Percentiles rank a stretch among this genome's conserved stretches.
Evolutionary conservation across 148 eudicot genomes (phyloP).

Genomic region (Chenopodium album): DNA sequence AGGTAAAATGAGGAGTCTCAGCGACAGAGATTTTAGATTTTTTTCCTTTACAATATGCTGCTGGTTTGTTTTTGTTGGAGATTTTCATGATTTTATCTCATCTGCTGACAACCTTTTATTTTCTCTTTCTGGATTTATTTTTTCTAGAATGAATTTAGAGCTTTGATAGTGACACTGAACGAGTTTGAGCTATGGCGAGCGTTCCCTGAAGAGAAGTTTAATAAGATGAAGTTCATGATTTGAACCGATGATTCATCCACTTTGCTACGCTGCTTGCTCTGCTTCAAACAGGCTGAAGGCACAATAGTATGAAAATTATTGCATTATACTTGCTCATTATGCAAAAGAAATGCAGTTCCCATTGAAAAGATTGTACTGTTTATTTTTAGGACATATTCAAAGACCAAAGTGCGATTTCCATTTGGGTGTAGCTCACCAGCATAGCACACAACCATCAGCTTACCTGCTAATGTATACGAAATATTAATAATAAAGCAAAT

Average conservation of each 20-base stretch:
- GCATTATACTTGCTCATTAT: background rate
- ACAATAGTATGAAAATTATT: background rate
- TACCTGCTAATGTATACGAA: too few species aligned
- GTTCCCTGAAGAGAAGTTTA: background rate
- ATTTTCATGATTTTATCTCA: background rate
- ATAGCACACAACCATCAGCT: background rate
- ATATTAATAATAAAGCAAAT: background rate
- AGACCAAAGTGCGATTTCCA: background rate
- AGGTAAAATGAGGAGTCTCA: background rate
- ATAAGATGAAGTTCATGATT: background rate
- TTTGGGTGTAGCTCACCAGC: background rate
- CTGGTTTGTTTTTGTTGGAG: background rate
- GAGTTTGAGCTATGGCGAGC: background rate
- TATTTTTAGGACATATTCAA: background rate
- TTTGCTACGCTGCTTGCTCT: background rate
- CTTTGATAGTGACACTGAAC: background rate
- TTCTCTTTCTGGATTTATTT: conserved; percentile 1
- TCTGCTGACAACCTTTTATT: background rate
- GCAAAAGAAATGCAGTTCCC: background rate
- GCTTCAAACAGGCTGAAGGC: background rate
- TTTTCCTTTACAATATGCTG: background rate
- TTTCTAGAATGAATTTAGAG: conserved; percentile 14
- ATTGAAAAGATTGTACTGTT: background rate
- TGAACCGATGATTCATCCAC: background rate
- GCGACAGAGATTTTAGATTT: background rate